Evolutionary conservation across 2,329 filamentous ascomycete species (phyloP).

Genomic region (Trichoderma harzianum): DNA sequence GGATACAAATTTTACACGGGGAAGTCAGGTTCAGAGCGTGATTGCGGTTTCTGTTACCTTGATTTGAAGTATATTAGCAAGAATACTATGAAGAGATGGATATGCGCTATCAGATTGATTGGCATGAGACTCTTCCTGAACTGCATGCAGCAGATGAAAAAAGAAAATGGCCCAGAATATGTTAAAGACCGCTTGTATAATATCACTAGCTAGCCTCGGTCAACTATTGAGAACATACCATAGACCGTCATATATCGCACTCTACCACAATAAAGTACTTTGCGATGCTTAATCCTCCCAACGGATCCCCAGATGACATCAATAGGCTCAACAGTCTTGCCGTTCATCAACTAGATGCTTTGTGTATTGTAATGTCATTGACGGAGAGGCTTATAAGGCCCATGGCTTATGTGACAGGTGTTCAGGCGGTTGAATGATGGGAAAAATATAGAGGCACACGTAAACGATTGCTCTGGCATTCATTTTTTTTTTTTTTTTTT

Average conservation of each 20-base stretch:
- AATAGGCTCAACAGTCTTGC: background rate
- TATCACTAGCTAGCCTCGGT: background rate
- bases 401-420: no score
- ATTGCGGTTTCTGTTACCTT: background rate
- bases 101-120: background rate
- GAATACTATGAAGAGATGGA: conserved; percentile 15
- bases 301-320: background rate
- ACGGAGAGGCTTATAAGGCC: no score
- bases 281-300: background rate
- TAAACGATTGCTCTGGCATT: conserved; percentile 57
- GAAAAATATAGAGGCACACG: conserved; percentile 75
- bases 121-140: background rate
- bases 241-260: background rate
- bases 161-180: background rate
- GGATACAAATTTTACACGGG: background rate
- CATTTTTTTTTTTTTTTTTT: no score
- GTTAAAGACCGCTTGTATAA: background rate
- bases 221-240: background rate
- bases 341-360: background rate
- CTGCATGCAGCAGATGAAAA: background rate
- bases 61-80: background rate
- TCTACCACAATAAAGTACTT: background rate
- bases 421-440: no score
- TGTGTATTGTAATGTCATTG: no score
- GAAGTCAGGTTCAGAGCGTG: background rate